Base-by-base conservation (phyloP, 164 flowering plant genomes). In the Chimonanthus praecox region DNA sequence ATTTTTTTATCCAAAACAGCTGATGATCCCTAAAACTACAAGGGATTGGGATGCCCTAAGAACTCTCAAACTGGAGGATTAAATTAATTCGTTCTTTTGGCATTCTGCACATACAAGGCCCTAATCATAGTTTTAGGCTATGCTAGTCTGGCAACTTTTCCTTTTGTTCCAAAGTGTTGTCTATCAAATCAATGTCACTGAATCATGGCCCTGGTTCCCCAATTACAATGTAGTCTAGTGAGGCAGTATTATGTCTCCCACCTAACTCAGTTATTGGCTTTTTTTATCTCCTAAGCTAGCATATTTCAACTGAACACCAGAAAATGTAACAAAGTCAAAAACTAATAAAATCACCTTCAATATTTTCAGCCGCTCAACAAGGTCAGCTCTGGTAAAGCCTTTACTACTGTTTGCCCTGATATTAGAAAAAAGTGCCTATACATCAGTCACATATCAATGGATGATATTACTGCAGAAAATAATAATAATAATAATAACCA, bases 361-460 rank as follows among this genome's bases (percentile, higher is more conserved):
- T 69, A 21, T 68, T 47, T 86, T 33, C 72, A 94, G 94, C 79
- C 76, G 82, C 71, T 2, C 54, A 64, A 87, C 87, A 71, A 94
- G 93, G 80, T 90, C 93, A 50, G 81, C 78, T 85, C 93, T 83
- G 48, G 93, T 83, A 75, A 89, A 80, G 51, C 92, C 91, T 83
- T 84, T 89, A 5, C 69, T 78, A 9, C 58, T 76, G 76, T 90
- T 90, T 78, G 92, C 96, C 86, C 98, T 94, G 86, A 49, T 58
- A 80, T 72, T 73, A 77, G 72, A 76, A 73, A 54, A 33, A 74
- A 46, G 58, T 60, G 47, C 65, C 69, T 68, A 58, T 60, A 65
- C 46, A 71, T 78, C 75, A 81, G 73, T 44, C 72, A 45, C 15
- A 58, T 64, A 74, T 63, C 70, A 66, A 69, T 20, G 51, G 71